These are phyloP conservation scores for Salix caprea DNA, from an alignment of 345 rosid genomes.

Conservation along the genomic window DNA sequence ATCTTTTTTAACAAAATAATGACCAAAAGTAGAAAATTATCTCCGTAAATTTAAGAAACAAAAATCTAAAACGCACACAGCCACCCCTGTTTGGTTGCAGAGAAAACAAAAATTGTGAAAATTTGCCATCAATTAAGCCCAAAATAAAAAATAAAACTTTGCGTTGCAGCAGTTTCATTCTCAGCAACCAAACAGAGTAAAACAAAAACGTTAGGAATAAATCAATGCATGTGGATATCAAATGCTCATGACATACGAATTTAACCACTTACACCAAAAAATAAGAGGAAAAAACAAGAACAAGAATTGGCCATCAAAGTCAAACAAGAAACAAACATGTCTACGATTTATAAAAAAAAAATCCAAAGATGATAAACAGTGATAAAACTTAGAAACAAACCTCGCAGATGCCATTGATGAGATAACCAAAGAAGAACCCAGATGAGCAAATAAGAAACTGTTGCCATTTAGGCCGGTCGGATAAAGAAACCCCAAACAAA, in stretches of 20 bases:
- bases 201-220: neutral
- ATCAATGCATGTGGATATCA: neutral
- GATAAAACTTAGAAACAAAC: slow-evolving; percentile 25
- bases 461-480: slow-evolving; percentile 68
- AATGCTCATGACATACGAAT: neutral
- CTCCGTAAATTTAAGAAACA: neutral
- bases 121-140: neutral
- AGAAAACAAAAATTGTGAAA: neutral
- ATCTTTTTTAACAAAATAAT: neutral
- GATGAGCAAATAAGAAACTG: slow-evolving; percentile 87
- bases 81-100: neutral
- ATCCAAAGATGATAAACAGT: neutral
- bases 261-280: neutral
- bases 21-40: neutral
- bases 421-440: slow-evolving; percentile 95
- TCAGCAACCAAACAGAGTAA: slow-evolving; percentile 5
- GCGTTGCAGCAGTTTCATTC: neutral
- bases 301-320: neutral
- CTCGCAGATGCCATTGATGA: slow-evolving; percentile 94
- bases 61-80: neutral
- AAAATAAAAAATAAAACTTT: neutral
- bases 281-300: neutral
- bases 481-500: slow-evolving; percentile 65
- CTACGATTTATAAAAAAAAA: neutral
- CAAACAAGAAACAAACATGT: neutral